These are phyloP conservation scores for Nicotiana noctiflora DNA, from an alignment of 257 asterid genomes.

Conservation along the genomic window DNA sequence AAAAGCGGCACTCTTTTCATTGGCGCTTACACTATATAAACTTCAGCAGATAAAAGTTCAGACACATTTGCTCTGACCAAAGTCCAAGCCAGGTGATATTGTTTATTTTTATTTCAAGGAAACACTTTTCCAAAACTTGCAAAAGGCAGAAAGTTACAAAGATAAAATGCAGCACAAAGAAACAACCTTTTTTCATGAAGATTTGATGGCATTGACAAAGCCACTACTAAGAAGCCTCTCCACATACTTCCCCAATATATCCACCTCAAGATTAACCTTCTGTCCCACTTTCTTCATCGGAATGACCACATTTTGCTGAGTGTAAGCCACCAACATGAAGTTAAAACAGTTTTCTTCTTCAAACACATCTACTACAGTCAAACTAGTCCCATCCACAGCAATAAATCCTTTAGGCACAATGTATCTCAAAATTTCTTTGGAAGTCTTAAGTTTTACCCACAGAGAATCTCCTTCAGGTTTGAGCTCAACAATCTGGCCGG, in stretches of 20 bases:
- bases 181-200: slow-evolving; percentile 19
- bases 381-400: slow-evolving; percentile 82
- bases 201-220: slow-evolving; percentile 38
- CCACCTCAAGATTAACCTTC: slow-evolving; percentile 89
- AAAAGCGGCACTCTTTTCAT: not conserved
- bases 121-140: not conserved
- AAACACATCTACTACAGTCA: slow-evolving; percentile 82
- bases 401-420: slow-evolving; percentile 84
- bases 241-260: slow-evolving; percentile 83
- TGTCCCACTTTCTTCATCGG: slow-evolving; percentile 72
- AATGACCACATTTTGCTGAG: slow-evolving; percentile 68
- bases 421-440: slow-evolving; percentile 51
- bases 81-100: not conserved
- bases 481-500: slow-evolving; percentile 56
- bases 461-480: slow-evolving; percentile 65
- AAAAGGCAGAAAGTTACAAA: not conserved
- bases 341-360: slow-evolving; percentile 63
- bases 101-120: not conserved
- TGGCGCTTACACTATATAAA: not conserved
- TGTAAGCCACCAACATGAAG: slow-evolving; percentile 71
- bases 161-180: not conserved
- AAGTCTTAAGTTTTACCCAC: slow-evolving; percentile 69
- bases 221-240: slow-evolving; percentile 71
- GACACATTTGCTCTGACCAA: too few species aligned
- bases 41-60: not conserved